These are phyloP conservation scores for Arthrobotrys conoides DNA, from an alignment of 2,329 filamentous ascomycete genomes.

Conservation along the genomic window DNA sequence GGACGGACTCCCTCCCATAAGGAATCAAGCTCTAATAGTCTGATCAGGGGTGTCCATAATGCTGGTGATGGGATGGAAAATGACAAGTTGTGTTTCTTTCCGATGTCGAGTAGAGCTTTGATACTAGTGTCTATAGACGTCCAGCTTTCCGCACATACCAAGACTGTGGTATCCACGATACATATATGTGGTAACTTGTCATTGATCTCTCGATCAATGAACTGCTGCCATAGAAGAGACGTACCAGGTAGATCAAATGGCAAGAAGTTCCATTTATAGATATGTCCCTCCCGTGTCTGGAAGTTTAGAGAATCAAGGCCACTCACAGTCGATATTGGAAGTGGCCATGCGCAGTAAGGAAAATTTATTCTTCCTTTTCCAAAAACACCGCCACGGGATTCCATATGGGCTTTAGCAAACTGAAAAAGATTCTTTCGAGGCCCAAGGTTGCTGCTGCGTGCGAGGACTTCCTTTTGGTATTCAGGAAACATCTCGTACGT, in stretches of 20 bases:
- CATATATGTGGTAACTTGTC: not conserved
- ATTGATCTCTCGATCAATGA: not conserved
- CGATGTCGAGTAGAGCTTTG: not conserved
- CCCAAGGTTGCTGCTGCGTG: too few species aligned
- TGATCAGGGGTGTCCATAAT: not conserved
- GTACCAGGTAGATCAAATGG: conserved; percentile 6
- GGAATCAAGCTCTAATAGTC: not conserved
- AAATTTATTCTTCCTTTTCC: conserved; percentile 7
- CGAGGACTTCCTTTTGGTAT: not conserved
- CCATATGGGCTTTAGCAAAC: not conserved
- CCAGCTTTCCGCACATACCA: not conserved
- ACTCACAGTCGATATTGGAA: not conserved
- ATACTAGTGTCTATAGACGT: not conserved
- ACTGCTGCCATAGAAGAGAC: not conserved
- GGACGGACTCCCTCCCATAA: conserved; percentile 1
- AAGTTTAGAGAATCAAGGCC: not conserved
- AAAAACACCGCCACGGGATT: not conserved
- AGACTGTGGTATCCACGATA: not conserved
- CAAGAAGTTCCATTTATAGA: not conserved
- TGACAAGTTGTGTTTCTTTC: not conserved
- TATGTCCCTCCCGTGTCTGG: not conserved
- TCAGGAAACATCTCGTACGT: not conserved
- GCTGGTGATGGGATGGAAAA: conserved; percentile 4
- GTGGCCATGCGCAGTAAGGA: conserved; percentile 4
- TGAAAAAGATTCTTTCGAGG: not conserved